Conservation (phyloP, 331 rosid species). For the Acacia concinna region DNA sequence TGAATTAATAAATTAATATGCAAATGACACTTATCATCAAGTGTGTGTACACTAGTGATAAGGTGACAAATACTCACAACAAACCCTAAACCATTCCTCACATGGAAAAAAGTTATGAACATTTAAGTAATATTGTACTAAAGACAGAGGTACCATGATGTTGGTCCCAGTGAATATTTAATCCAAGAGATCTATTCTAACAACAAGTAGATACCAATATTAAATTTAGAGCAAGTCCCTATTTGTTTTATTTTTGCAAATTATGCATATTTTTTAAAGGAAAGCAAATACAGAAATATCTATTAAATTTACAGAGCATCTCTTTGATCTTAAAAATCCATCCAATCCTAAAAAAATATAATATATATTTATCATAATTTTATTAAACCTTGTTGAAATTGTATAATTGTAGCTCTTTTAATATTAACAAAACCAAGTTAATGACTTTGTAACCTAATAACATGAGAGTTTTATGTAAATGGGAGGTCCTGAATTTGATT, state of each 20-base stretch:
- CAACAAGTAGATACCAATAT: constrained; percentile 14
- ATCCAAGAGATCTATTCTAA: constrained; percentile 55
- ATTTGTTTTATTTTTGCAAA: neutral
- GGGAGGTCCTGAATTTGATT: too few species aligned
- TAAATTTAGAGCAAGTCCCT: neutral
- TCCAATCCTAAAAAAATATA: too few species aligned
- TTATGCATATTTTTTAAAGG: neutral
- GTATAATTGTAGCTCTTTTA: too few species aligned
- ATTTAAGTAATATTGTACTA: neutral
- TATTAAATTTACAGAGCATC: neutral
- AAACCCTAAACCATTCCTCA: constrained; percentile 40
- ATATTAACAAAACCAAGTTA: too few species aligned
- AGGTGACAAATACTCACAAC: neutral
- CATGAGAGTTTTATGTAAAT: too few species aligned
- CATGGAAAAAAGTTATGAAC: constrained; percentile 38
- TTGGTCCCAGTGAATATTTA: constrained; percentile 45
- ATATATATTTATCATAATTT: too few species aligned
- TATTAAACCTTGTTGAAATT: neutral
- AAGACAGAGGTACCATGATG: constrained; percentile 47
- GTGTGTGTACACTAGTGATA: neutral
- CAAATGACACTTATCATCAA: neutral
- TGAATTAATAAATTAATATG: neutral
- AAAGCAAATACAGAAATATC: neutral
- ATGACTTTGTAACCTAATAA: too few species aligned
- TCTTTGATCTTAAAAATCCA: too few species aligned